These are phyloP conservation scores for Fistulifera solaris DNA, from an alignment of 108 stramenopile genomes.

Conservation along the genomic window DNA sequence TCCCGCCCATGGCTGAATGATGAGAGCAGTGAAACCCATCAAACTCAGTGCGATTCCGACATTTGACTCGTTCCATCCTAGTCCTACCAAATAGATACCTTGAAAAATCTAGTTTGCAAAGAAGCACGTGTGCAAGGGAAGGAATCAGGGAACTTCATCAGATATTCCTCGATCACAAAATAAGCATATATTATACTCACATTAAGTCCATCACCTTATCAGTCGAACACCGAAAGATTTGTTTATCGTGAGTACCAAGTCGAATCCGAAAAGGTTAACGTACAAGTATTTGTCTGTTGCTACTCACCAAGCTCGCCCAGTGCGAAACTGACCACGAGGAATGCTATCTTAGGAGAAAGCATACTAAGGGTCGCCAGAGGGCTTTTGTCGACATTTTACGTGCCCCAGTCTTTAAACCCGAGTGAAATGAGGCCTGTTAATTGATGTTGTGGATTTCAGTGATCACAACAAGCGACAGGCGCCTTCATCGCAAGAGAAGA, in stretches of 20 bases:
- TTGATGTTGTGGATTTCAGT: too few species aligned
- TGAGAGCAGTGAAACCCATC: constrained; percentile 55
- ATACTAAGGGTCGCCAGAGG: neutral
- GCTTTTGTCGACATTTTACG: neutral
- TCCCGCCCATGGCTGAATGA: constrained; percentile 56
- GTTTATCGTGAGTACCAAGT: too few species aligned
- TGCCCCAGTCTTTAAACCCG: too few species aligned
- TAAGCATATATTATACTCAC: neutral
- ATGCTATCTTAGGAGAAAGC: constrained; percentile 37
- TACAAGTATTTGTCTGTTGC: too few species aligned
- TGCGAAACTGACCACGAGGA: constrained; percentile 51
- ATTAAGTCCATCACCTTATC: too few species aligned
- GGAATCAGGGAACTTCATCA: neutral
- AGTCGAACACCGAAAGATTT: too few species aligned
- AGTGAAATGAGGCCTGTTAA: too few species aligned
- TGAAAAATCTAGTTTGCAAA: constrained; percentile 52
- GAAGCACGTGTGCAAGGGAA: constrained; percentile 11
- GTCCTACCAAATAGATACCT: constrained; percentile 57
- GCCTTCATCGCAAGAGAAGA: too few species aligned
- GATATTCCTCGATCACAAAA: neutral
- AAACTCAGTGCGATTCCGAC: constrained; percentile 48
- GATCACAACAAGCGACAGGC: too few species aligned
- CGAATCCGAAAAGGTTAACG: too few species aligned
- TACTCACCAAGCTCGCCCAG: constrained; percentile 52
- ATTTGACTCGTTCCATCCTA: constrained; percentile 65